phyloP scores from a whole-genome alignment of 257 asterid species.

The Ajuga chamaepitys region DNA sequence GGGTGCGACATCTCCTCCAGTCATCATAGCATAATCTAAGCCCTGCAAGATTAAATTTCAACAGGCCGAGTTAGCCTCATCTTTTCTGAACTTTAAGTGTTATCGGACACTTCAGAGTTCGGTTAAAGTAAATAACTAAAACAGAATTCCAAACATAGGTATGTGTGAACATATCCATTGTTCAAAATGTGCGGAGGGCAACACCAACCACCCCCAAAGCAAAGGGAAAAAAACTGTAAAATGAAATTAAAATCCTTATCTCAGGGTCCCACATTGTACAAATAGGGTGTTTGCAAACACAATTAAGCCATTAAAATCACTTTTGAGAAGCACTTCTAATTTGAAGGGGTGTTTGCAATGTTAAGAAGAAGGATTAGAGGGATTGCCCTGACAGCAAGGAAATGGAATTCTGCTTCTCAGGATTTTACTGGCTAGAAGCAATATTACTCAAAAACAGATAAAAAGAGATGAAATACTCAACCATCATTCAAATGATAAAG shows the following conservation, averaged over 20 bases:
- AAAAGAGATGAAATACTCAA: neutral
- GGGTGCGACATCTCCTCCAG: conserved; percentile 99
- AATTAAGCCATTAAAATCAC: too few species aligned
- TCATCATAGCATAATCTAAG: conserved; percentile 98
- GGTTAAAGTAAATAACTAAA: neutral
- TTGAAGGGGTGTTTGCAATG: too few species aligned
- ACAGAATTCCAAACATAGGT: neutral
- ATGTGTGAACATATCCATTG: neutral
- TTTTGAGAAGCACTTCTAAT: too few species aligned
- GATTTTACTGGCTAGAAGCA: conserved; percentile 1
- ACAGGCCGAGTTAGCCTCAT: neutral
- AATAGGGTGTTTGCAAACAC: too few species aligned
- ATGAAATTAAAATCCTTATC: neutral
- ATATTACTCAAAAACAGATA: neutral
- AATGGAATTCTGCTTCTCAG: neutral
- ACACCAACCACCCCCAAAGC: too few species aligned
- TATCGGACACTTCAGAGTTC: neutral
- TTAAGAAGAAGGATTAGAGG: neutral
- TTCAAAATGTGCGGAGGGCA: neutral
- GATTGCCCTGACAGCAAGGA: neutral
- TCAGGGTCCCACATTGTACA: neutral
- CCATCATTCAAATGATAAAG: neutral
- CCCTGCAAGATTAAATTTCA: conserved; percentile 49
- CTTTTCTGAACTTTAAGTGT: neutral
- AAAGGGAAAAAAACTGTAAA: neutral